phyloP scores from a whole-genome alignment of 768 basidiomycete species.

The Boletus insuetus region DNA sequence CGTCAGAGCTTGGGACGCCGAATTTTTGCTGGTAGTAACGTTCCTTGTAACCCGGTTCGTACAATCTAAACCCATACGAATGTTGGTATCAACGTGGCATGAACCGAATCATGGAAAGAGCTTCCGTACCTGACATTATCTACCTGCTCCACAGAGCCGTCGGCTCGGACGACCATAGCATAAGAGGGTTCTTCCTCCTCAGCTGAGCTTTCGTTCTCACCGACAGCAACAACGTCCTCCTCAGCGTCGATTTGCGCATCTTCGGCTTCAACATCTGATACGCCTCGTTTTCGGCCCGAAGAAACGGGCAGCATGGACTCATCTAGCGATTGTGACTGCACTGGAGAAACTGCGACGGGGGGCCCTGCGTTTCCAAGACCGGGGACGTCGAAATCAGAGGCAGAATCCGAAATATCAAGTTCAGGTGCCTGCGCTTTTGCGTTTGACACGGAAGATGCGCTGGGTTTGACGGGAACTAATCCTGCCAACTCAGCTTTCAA shows the following conservation, averaged over 20 bases:
- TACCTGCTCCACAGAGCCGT: conserved; percentile 92
- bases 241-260: conserved; percentile 33
- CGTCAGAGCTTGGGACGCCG: conserved; percentile 66
- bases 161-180: conserved; percentile 76
- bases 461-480: conserved; percentile 39
- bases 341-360: conserved; percentile 14
- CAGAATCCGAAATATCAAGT: conserved; percentile 23
- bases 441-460: conserved; percentile 23
- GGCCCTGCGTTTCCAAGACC: conserved; percentile 31
- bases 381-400: conserved; percentile 35
- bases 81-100: not conserved
- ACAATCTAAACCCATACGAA: conserved; percentile 54
- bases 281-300: conserved; percentile 44
- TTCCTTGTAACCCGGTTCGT: conserved; percentile 94
- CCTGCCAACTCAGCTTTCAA: conserved; percentile 86
- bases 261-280: conserved; percentile 43
- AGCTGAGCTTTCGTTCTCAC: conserved; percentile 42
- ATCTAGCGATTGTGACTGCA: conserved; percentile 15
- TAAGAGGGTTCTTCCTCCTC: conserved; percentile 50
- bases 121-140: conserved; percentile 83
- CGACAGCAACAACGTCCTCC: conserved; percentile 21
- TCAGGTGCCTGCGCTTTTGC: conserved; percentile 35
- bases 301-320: conserved; percentile 16
- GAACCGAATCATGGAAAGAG: not conserved
- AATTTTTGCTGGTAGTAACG: conserved; percentile 96